These are phyloP conservation scores for Mortierella sp. DNA, from an alignment of 371 early-diverging fungal species.

Conservation along the genomic window DNA sequence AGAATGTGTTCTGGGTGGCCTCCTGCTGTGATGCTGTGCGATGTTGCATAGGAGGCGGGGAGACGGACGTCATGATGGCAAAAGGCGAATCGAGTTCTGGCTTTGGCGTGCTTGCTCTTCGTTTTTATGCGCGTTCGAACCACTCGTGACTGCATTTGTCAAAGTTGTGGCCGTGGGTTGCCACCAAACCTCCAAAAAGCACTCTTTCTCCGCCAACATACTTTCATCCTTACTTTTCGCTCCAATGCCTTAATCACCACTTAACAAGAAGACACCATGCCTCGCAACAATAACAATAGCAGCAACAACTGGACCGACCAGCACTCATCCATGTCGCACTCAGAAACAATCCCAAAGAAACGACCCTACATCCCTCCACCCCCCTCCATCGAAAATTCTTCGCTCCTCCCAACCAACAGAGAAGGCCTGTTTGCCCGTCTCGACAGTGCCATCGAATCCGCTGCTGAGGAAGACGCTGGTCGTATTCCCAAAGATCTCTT, in stretches of 20 bases:
- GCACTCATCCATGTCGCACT: neutral
- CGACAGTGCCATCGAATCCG: slow-evolving; percentile 19
- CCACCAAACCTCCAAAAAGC: slow-evolving; percentile 1
- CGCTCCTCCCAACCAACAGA: slow-evolving; percentile 12
- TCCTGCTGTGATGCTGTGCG: neutral
- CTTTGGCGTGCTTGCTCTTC: neutral
- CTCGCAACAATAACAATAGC: neutral
- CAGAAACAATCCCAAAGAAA: neutral
- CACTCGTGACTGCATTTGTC: neutral
- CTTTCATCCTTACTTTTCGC: neutral
- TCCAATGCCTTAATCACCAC: neutral
- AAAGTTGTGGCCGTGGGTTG: neutral
- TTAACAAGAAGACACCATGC: neutral
- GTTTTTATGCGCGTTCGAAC: neutral
- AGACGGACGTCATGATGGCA: neutral
- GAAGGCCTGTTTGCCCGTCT: slow-evolving; percentile 21
- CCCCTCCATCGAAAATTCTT: neutral
- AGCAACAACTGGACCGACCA: neutral
- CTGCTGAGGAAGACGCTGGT: slow-evolving; percentile 31
- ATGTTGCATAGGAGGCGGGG: neutral
- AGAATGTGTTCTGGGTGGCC: slow-evolving; percentile 12
- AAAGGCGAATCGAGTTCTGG: neutral
- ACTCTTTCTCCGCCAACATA: neutral
- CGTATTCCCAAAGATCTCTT: slow-evolving; percentile 25
- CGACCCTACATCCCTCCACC: neutral